Evolutionary conservation across 345 rosid species (phyloP).

Genomic region (Arabidopsis arenosa): DNA sequence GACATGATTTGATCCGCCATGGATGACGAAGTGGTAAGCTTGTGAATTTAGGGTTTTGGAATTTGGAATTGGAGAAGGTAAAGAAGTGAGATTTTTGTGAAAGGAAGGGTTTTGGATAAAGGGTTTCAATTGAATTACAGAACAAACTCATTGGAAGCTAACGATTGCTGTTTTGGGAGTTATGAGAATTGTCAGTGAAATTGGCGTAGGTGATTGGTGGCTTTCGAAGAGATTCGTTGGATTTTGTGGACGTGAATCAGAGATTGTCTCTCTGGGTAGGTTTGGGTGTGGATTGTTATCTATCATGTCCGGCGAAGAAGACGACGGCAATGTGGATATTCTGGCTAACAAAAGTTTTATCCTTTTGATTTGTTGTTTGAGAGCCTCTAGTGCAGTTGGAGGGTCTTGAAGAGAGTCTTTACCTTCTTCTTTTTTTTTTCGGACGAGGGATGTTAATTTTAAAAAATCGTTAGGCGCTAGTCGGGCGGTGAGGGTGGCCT

Average conservation of each 20-base stretch:
- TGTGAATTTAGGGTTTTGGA: conserved; percentile 21
- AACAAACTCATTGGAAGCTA: conserved; percentile 48
- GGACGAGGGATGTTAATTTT: too few relatives aligned
- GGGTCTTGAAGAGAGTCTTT: conserved; percentile 1
- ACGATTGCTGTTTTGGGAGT: not conserved
- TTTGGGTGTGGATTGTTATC: not conserved
- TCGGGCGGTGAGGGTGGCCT: too few relatives aligned
- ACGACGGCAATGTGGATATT: conserved; percentile 35
- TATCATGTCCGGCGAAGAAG: conserved; percentile 37
- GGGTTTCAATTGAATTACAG: conserved; percentile 45
- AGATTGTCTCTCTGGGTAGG: conserved; percentile 16
- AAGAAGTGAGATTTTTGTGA: conserved; percentile 40
- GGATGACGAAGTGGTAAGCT: conserved; percentile 16
- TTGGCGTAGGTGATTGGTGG: not conserved
- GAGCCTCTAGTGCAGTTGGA: not conserved
- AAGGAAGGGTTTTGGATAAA: conserved; percentile 42
- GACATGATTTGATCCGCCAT: conserved; percentile 40
- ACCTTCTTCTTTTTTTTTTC: not conserved
- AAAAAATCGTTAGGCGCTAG: too few relatives aligned
- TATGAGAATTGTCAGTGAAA: not conserved
- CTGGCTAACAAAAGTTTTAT: conserved; percentile 14
- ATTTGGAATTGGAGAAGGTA: conserved; percentile 31
- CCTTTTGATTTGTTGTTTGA: not conserved
- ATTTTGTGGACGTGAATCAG: not conserved
- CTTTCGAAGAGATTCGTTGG: not conserved